Conservation (phyloP, 208 protist species). For the Porcisia hertigi region DNA sequence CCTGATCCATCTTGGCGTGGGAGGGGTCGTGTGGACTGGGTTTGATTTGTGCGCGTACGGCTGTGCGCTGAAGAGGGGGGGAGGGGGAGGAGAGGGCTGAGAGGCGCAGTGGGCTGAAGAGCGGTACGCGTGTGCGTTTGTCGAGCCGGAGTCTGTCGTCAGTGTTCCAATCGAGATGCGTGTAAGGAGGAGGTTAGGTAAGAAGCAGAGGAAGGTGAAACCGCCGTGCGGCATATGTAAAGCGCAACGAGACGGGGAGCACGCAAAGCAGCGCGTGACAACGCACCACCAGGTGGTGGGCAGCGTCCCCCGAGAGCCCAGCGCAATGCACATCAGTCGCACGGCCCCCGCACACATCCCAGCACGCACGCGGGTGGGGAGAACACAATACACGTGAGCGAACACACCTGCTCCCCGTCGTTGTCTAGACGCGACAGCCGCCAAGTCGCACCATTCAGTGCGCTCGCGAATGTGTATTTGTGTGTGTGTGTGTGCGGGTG, state of each 20-base stretch:
- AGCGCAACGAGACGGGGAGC: background rate
- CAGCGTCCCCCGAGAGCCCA: too few species aligned
- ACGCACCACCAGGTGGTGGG: too few species aligned
- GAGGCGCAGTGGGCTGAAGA: background rate
- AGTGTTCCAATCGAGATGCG: background rate
- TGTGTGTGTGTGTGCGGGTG: background rate
- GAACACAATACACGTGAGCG: background rate
- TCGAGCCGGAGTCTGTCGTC: background rate
- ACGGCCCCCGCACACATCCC: background rate
- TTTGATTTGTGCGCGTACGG: background rate
- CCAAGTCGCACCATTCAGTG: background rate
- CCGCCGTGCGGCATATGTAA: background rate
- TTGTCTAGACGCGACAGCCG: background rate
- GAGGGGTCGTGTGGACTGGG: background rate
- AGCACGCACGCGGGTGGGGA: background rate
- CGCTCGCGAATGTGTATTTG: background rate
- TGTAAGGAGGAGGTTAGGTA: background rate
- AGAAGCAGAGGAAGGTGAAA: background rate
- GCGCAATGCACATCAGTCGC: too few species aligned
- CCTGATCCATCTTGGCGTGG: conserved; percentile 8
- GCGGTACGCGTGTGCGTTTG: background rate
- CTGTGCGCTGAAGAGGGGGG: background rate
- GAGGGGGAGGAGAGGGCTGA: background rate
- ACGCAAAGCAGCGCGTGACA: background rate
- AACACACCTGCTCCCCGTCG: background rate